These are phyloP conservation scores for Cercospora sp. DNA, from an alignment of 2,329 filamentous ascomycete species.

Conservation along the genomic window DNA sequence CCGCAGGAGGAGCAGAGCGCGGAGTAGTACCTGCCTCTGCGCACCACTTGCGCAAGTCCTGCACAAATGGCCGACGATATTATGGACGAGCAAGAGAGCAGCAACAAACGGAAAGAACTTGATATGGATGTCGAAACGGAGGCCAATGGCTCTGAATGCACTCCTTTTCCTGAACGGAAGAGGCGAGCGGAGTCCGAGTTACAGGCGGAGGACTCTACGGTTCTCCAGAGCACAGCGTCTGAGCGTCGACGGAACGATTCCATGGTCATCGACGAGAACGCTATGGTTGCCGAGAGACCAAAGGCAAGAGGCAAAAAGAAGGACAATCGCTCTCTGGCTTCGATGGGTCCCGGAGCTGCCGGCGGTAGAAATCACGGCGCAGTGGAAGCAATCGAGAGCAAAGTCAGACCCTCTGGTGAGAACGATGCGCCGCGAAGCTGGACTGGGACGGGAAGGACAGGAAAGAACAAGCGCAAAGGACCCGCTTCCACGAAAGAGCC, in stretches of 20 bases:
- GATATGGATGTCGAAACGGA: background rate
- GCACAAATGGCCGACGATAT: background rate
- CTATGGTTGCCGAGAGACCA: background rate
- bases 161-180: background rate
- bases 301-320: background rate
- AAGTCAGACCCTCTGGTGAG: background rate
- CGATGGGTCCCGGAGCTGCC: background rate
- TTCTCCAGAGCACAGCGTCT: background rate
- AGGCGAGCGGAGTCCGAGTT: background rate
- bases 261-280: background rate
- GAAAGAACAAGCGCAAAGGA: background rate
- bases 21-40: slow-evolving; percentile 18
- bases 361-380: background rate
- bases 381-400: background rate
- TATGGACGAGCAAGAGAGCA: background rate
- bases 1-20: slow-evolving; percentile 7
- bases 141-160: background rate
- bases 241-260: background rate
- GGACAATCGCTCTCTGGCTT: background rate
- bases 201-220: background rate
- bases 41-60: background rate
- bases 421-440: background rate
- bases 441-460: background rate
- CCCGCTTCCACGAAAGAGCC: background rate
- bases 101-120: background rate